Base-by-base conservation (phyloP, 2,329 filamentous ascomycete genomes). In the Coniochaeta sp. region DNA sequence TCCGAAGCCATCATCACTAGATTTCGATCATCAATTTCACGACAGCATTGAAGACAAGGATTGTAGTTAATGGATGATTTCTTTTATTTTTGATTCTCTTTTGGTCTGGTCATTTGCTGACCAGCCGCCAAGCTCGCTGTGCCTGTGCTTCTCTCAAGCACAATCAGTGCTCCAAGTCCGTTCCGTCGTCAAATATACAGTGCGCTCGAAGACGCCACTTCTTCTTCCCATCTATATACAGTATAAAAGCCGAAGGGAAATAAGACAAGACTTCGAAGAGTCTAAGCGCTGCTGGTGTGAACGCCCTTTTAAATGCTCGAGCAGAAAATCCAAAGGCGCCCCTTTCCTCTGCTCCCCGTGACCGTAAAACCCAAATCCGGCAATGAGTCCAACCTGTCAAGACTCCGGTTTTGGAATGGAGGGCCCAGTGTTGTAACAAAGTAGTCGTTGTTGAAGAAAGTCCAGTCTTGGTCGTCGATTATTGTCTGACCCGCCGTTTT, bases 261-360 rank as follows among this genome's bases (percentile, higher is more conserved):
- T n/a, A n/a, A n/a, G n/a, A 9, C 20, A 5, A 3, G 38, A 14
- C 38, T n/a, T 6, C 20, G 18, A n/a, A 42, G 38, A 42, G 38
- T 24, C 38, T 42, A 42, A n/a, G 38, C 38, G 20, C 38, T 22
- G 38, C 18, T 35, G 33, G 18, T 22, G 40, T 40, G 28, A 60
- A 60, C 55, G 55, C 59, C 59, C 49, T 24, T 57, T 58, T 57
- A 61, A 60, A 61, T 61, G 59, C 59, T 55, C 31, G 48, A 52
- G 16, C 51, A 53, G 22, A 42, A 38, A 38, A n/a, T n/a, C 45
- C 35, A 33, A 53, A n/a, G n/a, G n/a, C n/a, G 47, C 40, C 22
- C 30, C 45, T 38, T 55, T 55, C 49, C 49, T 51, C 57, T 52
- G n/a, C n/a, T 51, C 49, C 38, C 48, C 38, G 47, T 26, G 8